Evolutionary conservation across 1,284 basidiomycete genomes (phyloP).

Genomic region (Spongispora temasekensis): DNA sequence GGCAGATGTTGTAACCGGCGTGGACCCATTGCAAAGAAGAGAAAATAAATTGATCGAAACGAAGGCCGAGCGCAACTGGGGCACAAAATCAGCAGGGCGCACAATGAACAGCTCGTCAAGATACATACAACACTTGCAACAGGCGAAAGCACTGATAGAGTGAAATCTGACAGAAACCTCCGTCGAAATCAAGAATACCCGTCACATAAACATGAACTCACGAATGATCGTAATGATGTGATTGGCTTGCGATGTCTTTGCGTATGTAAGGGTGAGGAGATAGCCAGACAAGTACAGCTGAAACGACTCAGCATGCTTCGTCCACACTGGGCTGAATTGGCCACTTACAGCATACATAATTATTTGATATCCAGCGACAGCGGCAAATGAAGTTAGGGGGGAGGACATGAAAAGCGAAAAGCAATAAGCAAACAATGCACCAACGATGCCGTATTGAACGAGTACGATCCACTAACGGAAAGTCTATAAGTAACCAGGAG

Average conservation of each 20-base stretch:
- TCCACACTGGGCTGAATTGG: background rate
- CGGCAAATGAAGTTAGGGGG: slow-evolving; percentile 74
- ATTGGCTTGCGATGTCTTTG: slow-evolving; percentile 55
- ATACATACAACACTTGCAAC: slow-evolving; percentile 66
- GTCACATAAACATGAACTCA: slow-evolving; percentile 33
- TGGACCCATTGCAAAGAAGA: slow-evolving; percentile 65
- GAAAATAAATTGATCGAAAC: slow-evolving; percentile 79
- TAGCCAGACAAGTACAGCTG: slow-evolving; percentile 68
- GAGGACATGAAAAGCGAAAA: slow-evolving; percentile 63
- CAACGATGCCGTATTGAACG: slow-evolving; percentile 69
- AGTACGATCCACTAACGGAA: slow-evolving; percentile 64
- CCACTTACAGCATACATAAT: slow-evolving; percentile 65
- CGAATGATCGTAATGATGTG: slow-evolving; percentile 62
- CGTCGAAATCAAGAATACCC: background rate
- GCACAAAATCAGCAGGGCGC: slow-evolving; percentile 2
- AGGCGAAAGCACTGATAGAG: slow-evolving; percentile 65
- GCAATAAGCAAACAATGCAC: slow-evolving; percentile 69
- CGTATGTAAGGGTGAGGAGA: slow-evolving; percentile 70
- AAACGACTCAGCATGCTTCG: background rate
- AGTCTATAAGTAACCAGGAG: slow-evolving; percentile 1
- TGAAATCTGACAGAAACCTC: slow-evolving; percentile 49
- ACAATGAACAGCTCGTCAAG: background rate
- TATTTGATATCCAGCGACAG: slow-evolving; percentile 74
- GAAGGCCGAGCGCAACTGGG: slow-evolving; percentile 60
- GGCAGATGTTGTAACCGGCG: slow-evolving; percentile 47